Evolutionary conservation across 2,329 filamentous ascomycete species (phyloP).

Genomic region (Diatrype stigma): DNA sequence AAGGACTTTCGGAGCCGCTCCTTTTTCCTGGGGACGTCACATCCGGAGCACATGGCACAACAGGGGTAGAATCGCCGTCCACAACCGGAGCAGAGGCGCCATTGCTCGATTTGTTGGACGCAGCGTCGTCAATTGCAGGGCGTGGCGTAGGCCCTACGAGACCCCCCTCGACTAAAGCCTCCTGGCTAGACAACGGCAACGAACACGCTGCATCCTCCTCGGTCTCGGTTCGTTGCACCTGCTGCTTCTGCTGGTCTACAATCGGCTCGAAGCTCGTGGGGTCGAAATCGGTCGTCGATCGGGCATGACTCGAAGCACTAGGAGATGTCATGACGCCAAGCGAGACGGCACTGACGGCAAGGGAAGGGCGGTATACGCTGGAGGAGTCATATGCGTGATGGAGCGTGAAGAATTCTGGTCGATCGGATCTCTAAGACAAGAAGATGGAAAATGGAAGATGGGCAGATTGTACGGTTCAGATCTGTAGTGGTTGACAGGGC

Average conservation of each 20-base stretch:
- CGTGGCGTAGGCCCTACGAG: neutral
- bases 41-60: constrained; percentile 6
- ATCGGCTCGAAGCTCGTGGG: constrained; percentile 9
- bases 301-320: constrained; percentile 7
- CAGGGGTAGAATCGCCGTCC: constrained; percentile 4
- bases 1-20: constrained; percentile 30
- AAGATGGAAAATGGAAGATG: too few species aligned
- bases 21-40: constrained; percentile 15
- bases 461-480: too few species aligned
- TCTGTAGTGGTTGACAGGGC: too few species aligned
- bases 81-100: constrained; percentile 6
- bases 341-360: constrained; percentile 10
- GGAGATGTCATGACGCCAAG: constrained; percentile 19
- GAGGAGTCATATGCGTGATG: constrained; percentile 5
- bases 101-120: constrained; percentile 8
- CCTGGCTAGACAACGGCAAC: neutral
- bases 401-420: neutral
- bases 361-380: constrained; percentile 9
- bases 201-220: neutral
- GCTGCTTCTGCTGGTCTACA: neutral
- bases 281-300: constrained; percentile 7
- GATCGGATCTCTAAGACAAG: too few species aligned
- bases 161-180: too few species aligned
- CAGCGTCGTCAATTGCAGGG: constrained; percentile 3
- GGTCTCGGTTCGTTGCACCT: neutral